Conservation (phyloP, 2,329 filamentous ascomycete genomes). For the Colletotrichum liriopes region DNA sequence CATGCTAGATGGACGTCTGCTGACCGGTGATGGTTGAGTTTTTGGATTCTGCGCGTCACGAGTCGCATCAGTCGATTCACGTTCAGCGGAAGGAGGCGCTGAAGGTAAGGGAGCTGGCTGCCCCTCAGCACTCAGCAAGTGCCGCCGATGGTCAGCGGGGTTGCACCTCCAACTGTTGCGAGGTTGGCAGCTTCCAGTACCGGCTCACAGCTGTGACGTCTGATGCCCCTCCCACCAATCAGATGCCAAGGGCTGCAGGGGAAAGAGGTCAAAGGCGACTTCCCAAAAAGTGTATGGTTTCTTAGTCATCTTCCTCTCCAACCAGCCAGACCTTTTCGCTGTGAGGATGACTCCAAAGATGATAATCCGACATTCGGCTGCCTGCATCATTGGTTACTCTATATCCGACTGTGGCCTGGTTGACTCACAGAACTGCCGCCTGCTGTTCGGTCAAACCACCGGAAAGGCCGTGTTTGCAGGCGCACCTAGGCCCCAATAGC, state of each 20-base stretch:
- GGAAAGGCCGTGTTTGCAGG: not conserved
- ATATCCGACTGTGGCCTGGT: not conserved
- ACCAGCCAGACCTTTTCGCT: not conserved
- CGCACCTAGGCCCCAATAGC: not conserved
- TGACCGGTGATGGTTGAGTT: conserved; percentile 26
- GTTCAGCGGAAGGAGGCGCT: conserved; percentile 4
- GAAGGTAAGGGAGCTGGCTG: not conserved
- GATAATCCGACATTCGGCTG: not conserved
- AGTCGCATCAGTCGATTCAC: conserved; percentile 30
- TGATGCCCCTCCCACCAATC: conserved; percentile 4
- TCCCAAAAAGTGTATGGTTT: not conserved
- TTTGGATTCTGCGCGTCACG: conserved; percentile 26
- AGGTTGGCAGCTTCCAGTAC: conserved; percentile 7
- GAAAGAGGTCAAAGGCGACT: not conserved
- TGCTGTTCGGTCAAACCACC: not conserved
- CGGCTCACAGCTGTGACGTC: conserved; percentile 4
- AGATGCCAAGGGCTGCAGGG: not conserved
- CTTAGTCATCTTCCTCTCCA: not conserved
- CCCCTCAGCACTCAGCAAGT: not conserved
- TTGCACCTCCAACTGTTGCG: not conserved
- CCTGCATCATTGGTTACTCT: not conserved
- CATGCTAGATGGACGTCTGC: conserved; percentile 19
- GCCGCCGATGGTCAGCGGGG: not conserved
- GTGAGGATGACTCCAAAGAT: not conserved
- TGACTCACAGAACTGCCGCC: not conserved